These are phyloP conservation scores for Fusarium napiforme DNA, from an alignment of 2,329 filamentous ascomycete genomes.

Conservation along the genomic window DNA sequence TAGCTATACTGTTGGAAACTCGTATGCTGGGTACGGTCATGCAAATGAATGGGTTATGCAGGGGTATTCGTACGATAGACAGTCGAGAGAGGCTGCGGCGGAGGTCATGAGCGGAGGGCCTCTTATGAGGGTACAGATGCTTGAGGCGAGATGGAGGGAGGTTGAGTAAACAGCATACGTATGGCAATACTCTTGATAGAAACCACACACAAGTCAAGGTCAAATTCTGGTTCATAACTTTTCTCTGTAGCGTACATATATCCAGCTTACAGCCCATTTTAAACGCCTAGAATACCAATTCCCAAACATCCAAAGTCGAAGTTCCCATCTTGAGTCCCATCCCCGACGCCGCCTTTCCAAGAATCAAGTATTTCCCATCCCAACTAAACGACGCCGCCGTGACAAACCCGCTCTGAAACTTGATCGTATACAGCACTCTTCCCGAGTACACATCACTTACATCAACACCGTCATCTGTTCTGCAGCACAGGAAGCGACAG, in stretches of 20 bases:
- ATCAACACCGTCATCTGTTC: conserved; percentile 51
- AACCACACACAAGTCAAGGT: neutral
- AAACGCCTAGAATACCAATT: conserved; percentile 41
- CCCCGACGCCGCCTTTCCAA: conserved; percentile 45
- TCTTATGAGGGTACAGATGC: conserved; percentile 37
- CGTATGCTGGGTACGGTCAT: conserved; percentile 48
- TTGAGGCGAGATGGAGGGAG: conserved; percentile 50
- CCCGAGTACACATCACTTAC: conserved; percentile 50
- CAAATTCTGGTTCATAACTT: neutral
- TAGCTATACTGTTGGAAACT: conserved; percentile 44
- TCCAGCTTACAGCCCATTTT: conserved; percentile 8
- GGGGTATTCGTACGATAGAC: conserved; percentile 47
- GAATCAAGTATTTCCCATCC: conserved; percentile 45
- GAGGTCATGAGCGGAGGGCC: conserved; percentile 18
- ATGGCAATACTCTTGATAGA: too few species aligned
- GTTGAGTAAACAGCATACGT: conserved; percentile 44
- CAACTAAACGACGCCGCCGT: conserved; percentile 49
- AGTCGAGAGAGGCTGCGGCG: conserved; percentile 37
- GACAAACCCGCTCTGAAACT: conserved; percentile 44
- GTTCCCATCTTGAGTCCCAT: conserved; percentile 38
- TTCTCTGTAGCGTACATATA: neutral
- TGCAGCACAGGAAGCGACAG: conserved; percentile 49
- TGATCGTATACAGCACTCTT: conserved; percentile 47
- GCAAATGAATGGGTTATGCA: conserved; percentile 46
- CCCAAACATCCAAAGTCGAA: conserved; percentile 46